Evolutionary conservation across 192 early-diverging fungal species (phyloP), one percentile per base, ranked within the genome.

Genomic region (Phlyctochytrium planicorne): DNA sequence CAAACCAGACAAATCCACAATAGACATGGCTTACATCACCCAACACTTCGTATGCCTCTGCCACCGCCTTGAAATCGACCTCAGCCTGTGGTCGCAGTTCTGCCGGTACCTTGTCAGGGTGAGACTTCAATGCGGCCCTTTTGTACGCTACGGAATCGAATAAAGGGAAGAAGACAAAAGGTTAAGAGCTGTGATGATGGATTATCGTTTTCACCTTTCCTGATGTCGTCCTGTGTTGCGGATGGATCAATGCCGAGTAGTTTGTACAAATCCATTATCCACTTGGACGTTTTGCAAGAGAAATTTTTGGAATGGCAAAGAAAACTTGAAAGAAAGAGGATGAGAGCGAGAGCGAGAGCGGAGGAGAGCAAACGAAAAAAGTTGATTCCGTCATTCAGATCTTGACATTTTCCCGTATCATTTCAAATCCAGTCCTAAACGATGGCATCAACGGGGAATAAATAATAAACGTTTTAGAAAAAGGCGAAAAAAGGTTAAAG

Each of bases 11-110:
- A 35, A 34, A 27, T 35, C 12, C 37, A 33, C 20, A 10, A 67
- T 10, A 52, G 16, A 23, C 32, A 62, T 23, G 35, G 29, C 67
- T 62, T 29, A 71, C 69, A 37, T 71, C 57, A 59, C 62, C 56
- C 62, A 71, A 60, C 17, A 71, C 62, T 35, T 71, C 62, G 34
- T 71, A 71, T 23, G 69, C 69, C 52, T 71, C 69, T 30, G 69
- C 63, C 4, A 71, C 62, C 14, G 30, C 23, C 25, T 62, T 40
- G 33, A 71, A 71, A 12, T 65, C 14, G 16, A 56, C 34, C 40
- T 65, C 69, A 23, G 68, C 68, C 31, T 50, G 17, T 33, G 14
- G 36, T 31, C 62, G 60, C 12, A 53, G 25, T 52, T 70, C 68
- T 1, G 68, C 37, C 34, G 36, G 16, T 24, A 33, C n/a, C 55